Evolutionary conservation across 208 protist genomes (phyloP), one percentile per base, ranked within the genome.

Genomic region (Leishmania tarentolae): DNA sequence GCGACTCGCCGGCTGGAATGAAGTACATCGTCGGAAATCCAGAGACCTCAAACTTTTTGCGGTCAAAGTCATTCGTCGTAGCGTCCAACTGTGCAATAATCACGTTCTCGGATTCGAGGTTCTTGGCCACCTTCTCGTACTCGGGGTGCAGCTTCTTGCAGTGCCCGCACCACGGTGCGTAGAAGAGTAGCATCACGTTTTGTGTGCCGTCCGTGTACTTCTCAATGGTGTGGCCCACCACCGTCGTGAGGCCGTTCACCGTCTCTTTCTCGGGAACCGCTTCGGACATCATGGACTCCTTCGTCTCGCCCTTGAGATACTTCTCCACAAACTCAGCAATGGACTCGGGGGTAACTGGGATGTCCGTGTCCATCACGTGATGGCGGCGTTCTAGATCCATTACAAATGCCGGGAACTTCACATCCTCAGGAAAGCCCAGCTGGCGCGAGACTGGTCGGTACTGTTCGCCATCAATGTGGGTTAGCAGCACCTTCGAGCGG

Each of bases 101-200:
- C 46, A 98, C 87, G 71, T 96, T 79, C 57, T 76, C 77, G 9
- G 57, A 35, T 68, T 90, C 81, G 75, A 97, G 75, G 37, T 80
- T 76, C 83, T 88, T 86, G 13, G 93, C 94, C 69, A 97, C 69
- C 56, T 87, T 82, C 42, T 95, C 93, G 68, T 86, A 98, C 42
- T 92, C 93, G 78, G 97, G 97, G 75, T 91, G 88, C 21, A 99
- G 83, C 70, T 93, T 91, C 80, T 98, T 90, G 94, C 98, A 99
- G 94, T 99, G 98, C 40, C 94, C 95, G 82, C 98, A 99, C 98
- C 98, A 99, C 70, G 97, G 97, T 28, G 98, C 98, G 85, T 98
- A 99, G 83, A 99, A 99, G 83, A 98, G 90, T 44, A 99, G 86
- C 57, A 99, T 92, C 24, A 98, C 92, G 83, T 98, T 88, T 82